Evolutionary conservation across 2,329 filamentous ascomycete genomes (phyloP).

Genomic region (Ceratocystis eucalypticola): DNA sequence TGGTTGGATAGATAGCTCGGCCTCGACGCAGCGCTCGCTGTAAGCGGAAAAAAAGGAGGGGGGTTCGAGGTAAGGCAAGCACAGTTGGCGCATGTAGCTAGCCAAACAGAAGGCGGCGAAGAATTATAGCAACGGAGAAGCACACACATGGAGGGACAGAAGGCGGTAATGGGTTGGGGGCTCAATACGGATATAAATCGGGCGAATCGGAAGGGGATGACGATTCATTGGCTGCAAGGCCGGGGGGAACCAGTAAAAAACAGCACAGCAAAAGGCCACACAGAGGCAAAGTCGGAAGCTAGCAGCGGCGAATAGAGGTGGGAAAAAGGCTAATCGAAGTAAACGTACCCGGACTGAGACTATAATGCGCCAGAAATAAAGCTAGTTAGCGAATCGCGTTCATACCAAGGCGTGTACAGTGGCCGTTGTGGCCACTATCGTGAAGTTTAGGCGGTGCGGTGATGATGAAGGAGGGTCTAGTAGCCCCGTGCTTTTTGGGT

Average conservation of each 20-base stretch:
- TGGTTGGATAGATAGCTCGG: neutral
- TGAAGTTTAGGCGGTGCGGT: neutral
- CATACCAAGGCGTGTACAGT: neutral
- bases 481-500: neutral
- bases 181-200: neutral
- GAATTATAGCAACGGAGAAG: neutral
- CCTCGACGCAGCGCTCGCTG: neutral
- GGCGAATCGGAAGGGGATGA: neutral
- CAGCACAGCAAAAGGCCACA: slow-evolving; percentile 2
- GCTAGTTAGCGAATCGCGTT: slow-evolving; percentile 4
- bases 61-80: neutral
- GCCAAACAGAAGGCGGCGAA: neutral
- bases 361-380: slow-evolving; percentile 25
- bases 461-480: neutral
- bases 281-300: neutral
- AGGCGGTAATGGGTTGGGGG: neutral
- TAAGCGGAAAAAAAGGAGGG: neutral
- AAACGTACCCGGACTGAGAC: slow-evolving; percentile 57
- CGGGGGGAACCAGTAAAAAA: neutral
- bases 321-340: neutral
- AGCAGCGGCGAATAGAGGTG: neutral
- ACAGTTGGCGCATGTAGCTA: neutral
- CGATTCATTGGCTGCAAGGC: neutral
- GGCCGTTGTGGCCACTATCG: neutral
- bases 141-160: neutral